Conservation (phyloP, 805 yeast species). For the Ogataea minuta region DNA sequence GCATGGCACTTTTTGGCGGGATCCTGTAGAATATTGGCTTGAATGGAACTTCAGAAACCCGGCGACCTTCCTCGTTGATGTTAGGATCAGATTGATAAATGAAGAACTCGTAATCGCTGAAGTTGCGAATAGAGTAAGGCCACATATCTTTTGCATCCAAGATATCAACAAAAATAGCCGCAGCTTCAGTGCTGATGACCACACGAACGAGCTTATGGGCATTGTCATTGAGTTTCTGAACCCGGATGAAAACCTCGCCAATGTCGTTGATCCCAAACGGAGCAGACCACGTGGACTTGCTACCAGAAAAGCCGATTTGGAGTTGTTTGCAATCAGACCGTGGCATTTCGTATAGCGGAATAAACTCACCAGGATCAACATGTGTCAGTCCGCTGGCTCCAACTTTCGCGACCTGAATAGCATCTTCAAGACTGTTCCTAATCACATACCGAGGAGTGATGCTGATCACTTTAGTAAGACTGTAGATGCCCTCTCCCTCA, state of each 20-base stretch:
- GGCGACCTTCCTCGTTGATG: conserved; percentile 62
- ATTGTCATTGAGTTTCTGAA: conserved; percentile 51
- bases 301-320: conserved; percentile 54
- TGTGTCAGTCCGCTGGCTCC: conserved; percentile 55
- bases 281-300: conserved; percentile 73
- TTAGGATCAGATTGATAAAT: conserved; percentile 84
- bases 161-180: conserved; percentile 75
- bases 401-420: conserved; percentile 61
- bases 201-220: conserved; percentile 72
- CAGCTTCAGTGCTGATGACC: conserved; percentile 73
- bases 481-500: conserved; percentile 86
- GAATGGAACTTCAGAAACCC: conserved; percentile 53
- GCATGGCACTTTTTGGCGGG: conserved; percentile 93
- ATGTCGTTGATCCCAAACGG: conserved; percentile 83
- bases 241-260: conserved; percentile 76
- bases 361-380: conserved; percentile 45
- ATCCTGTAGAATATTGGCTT: conserved; percentile 77
- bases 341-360: conserved; percentile 66
- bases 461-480: conserved; percentile 71
- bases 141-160: conserved; percentile 72
- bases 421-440: conserved; percentile 55
- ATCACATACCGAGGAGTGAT: conserved; percentile 81
- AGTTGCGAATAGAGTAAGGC: conserved; percentile 93
- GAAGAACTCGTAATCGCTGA: conserved; percentile 80
- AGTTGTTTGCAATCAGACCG: conserved; percentile 58